These are phyloP conservation scores for Tolypocladium ovalisporum DNA, from an alignment of 2,329 filamentous ascomycete genomes.

Conservation along the genomic window DNA sequence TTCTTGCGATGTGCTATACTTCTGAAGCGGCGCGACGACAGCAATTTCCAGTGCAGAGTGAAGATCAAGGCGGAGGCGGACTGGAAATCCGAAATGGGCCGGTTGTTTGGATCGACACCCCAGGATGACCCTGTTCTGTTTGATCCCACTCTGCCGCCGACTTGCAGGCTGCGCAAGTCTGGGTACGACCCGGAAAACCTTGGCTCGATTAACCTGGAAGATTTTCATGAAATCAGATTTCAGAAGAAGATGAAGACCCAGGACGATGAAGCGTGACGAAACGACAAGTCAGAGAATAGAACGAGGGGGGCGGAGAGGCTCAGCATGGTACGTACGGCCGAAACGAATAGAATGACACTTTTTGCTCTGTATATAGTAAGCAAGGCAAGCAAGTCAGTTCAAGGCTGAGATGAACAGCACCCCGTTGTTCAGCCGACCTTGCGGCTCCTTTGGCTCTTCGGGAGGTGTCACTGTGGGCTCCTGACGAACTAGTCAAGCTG, in stretches of 20 bases:
- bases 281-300: background rate
- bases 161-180: background rate
- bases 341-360: background rate
- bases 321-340: too few species aligned
- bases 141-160: background rate
- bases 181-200: background rate
- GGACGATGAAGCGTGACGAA: background rate
- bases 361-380: background rate
- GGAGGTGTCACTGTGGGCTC: background rate
- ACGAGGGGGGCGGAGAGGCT: background rate
- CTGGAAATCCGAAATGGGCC: background rate
- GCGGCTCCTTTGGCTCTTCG: background rate
- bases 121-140: background rate
- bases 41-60: background rate
- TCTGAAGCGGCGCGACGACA: background rate
- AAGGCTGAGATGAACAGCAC: background rate
- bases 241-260: background rate
- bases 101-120: background rate
- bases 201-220: background rate
- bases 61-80: background rate
- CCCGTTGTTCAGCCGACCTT: background rate
- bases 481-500: background rate
- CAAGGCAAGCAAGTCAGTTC: background rate
- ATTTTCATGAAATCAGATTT: background rate
- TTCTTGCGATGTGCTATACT: background rate